These are phyloP conservation scores for Rhazya stricta DNA, from an alignment of 257 asterid species.

Conservation along the genomic window DNA sequence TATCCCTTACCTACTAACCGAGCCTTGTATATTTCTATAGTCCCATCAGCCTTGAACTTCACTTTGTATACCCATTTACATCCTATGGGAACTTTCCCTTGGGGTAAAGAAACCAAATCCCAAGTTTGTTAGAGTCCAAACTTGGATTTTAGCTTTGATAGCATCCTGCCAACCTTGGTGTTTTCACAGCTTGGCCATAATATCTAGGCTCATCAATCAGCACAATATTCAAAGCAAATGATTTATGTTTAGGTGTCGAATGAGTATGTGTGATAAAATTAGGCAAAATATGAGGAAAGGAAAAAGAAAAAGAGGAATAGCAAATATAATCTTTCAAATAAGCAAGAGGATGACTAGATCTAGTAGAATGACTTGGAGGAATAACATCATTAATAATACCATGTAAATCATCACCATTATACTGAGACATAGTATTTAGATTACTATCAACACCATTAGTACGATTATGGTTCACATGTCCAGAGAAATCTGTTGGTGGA, in stretches of 20 bases:
- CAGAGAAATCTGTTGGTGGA: background rate
- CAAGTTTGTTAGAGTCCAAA: too few species aligned
- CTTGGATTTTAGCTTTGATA: background rate
- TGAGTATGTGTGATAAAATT: background rate
- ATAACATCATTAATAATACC: background rate
- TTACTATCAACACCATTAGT: too few species aligned
- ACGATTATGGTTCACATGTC: too few species aligned
- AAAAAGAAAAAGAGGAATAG: background rate
- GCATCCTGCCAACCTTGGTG: background rate
- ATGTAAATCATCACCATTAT: too few species aligned
- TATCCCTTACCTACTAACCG: background rate
- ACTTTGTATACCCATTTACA: slow-evolving; percentile 3
- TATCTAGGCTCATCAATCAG: background rate
- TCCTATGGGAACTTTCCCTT: background rate
- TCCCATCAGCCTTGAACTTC: background rate
- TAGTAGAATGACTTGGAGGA: background rate
- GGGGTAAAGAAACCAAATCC: too few species aligned
- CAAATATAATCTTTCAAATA: too few species aligned
- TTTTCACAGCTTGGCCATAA: background rate
- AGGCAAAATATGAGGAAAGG: background rate
- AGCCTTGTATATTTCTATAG: background rate
- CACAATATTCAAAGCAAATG: background rate
- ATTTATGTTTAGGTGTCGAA: background rate
- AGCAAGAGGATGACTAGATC: background rate
- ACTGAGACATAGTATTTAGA: too few species aligned